Evolutionary conservation across 108 stramenopile genomes (phyloP), one percentile per base, ranked within the genome.

Genomic region (Thalassiosira profunda): DNA sequence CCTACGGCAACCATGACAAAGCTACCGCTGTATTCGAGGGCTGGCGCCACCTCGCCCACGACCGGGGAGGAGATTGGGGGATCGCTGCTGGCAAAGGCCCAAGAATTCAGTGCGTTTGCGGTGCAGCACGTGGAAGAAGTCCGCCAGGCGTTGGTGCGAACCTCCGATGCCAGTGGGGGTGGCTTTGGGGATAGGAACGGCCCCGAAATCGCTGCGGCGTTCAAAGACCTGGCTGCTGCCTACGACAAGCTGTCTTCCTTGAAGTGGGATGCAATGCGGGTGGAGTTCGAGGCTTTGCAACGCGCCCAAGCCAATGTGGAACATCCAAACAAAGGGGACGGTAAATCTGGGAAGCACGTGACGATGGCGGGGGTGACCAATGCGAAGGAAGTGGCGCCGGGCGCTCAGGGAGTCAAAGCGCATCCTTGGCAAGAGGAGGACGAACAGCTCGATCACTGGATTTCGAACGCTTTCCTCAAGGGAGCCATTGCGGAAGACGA

Each of bases 221-320:
- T 72, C 14, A 28, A 72, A 21, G 52, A 72, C 31, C 38, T 72
- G 70, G 56, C 34, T 45, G 18, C 51, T 12, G 60, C 60, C 3
- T 72, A 72, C 46, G 60, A 72, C 10, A 63, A 62, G 47, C 28
- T 72, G 38, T 62, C 70, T 2, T 29, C 24, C 15, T 37, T 63
- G 17, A 72, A 72, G 56, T 72, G 70, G 70, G 70, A 72, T 62
- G 52, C 38, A 11, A 61, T 52, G 14, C 60, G 70, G 1, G 55
- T 26, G 53, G 60, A 63, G 31, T 72, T 57, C 36, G 70, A 72
- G 17, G 51, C 24, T 12, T 17, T 25, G 6, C 47, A 34, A 63
- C 60, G 53, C 28, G 28, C 26, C 26, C 53, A 29, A 25, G 1
- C 15, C 4, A 51, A 11, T 28, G 0, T 70, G 5, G 26, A 43